Base-by-base conservation (phyloP, 768 basidiomycete species). In the Naematelia aurantialba region DNA sequence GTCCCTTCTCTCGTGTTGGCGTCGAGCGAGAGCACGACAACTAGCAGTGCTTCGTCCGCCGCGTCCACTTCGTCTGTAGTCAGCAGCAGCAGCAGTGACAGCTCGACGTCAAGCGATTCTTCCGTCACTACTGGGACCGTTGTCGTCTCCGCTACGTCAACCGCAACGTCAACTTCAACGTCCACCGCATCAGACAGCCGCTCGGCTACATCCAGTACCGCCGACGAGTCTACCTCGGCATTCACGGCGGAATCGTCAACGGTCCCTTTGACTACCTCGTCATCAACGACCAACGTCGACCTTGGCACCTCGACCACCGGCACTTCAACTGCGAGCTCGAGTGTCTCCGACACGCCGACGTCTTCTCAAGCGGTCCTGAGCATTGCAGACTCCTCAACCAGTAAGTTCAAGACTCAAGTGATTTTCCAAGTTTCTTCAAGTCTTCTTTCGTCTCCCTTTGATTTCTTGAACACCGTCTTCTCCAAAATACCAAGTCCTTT, bases 301-400 rank as follows among this genome's bases (percentile, higher is more conserved):
- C 17, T 39, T 8, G 34, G 34, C 8, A 39, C 34, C 17, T 39
- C 34, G 34, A 39, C 17, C 34, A 17, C 34, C 34, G 34, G 17
- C 34, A 39, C 34, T 17, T 11, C 51, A 11, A 52, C 21, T 31
- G 24, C 29, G 8, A 52, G 24, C 50, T 42, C 52, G 31, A 54
- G 29, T 39, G 39, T 17, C 25, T 46, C 54, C 25, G 25, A 10
- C 24, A 31, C 55, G 26, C 30, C 55, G 27, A 57, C 19, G 45
- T 45, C 54, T n/a, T 4, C 21, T n/a, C 22, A 31, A 45, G 24
- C 42, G 17, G 27, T 17, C 4, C 12, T 25, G 19, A 52, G 5
- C 25, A 10, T 42, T 22, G 31, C 39, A 39, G 34, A 39, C 34
- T 8, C 34, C 34, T 39, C 34, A 39, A 39, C 8, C 34, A 39